Percentiles rank a stretch among this genome's conserved stretches.
phyloP scores from a whole-genome alignment of 2,329 filamentous ascomycete genomes.

The Pyrenophora graminea region DNA sequence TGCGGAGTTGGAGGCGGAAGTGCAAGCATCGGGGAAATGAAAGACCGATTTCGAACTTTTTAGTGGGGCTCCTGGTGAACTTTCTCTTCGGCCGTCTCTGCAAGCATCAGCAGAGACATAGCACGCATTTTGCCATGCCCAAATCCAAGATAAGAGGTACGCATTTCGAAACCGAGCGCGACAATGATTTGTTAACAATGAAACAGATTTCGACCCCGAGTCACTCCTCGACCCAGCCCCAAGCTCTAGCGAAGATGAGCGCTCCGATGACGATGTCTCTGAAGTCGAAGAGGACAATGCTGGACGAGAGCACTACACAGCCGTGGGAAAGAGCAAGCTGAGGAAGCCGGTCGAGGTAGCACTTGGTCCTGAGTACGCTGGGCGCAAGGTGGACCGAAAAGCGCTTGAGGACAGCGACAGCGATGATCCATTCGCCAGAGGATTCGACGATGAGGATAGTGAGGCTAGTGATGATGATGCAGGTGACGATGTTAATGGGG shows the following conservation, averaged over 20 bases:
- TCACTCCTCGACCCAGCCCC: constrained; percentile 62
- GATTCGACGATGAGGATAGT: constrained; percentile 49
- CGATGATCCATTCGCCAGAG: constrained; percentile 55
- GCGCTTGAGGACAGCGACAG: constrained; percentile 61
- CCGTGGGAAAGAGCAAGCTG: constrained; percentile 83
- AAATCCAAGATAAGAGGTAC: constrained; percentile 41
- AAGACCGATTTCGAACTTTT: constrained; percentile 34
- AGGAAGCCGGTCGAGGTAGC: constrained; percentile 70
- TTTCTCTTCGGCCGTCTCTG: constrained; percentile 14
- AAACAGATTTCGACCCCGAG: constrained; percentile 79
- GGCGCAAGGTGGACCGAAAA: constrained; percentile 72
- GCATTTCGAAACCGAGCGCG: rapidly evolving
- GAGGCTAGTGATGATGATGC: constrained; percentile 47
- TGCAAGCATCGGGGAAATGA: constrained; percentile 27
- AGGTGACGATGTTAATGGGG: constrained; percentile 22
- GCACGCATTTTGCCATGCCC: constrained; percentile 25
- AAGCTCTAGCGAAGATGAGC: constrained; percentile 61
- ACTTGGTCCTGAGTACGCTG: constrained; percentile 80
- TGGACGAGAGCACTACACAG: constrained; percentile 84
- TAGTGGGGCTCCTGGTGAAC: constrained; percentile 32
- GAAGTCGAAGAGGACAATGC: constrained; percentile 53
- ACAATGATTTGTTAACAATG: neutral
- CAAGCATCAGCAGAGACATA: constrained; percentile 2
- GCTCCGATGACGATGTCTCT: constrained; percentile 53
- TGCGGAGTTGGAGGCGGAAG: constrained; percentile 32